Conservation (phyloP, 352 stramenopile genomes). For the Phytophthora megakarya region DNA sequence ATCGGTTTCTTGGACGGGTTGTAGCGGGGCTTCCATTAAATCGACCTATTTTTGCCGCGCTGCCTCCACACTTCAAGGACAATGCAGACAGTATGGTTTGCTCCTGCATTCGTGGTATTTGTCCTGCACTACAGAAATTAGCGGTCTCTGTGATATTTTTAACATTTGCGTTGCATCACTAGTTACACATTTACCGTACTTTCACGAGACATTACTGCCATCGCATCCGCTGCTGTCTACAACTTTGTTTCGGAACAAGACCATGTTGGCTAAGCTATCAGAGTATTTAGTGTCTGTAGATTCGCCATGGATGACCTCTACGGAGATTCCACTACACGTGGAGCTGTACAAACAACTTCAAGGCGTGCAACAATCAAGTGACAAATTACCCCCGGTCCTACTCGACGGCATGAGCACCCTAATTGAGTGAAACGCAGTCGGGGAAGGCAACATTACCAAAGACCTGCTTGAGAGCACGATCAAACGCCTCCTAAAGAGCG, state of each 20-base stretch:
- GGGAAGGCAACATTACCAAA: conserved; percentile 12
- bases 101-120: too few relatives aligned
- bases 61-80: too few relatives aligned
- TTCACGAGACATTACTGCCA: background rate
- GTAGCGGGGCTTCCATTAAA: too few relatives aligned
- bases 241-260: background rate
- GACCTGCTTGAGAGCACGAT: conserved; percentile 4
- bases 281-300: background rate
- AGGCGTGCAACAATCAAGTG: conserved; percentile 3
- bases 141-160: conserved; percentile 1
- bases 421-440: conserved; percentile 6
- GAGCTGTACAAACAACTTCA: conserved; percentile 17
- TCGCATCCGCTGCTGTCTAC: conserved; percentile 10
- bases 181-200: background rate
- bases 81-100: too few relatives aligned
- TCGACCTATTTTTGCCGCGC: too few relatives aligned
- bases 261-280: background rate
- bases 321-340: conserved; percentile 3
- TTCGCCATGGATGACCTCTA: conserved; percentile 3
- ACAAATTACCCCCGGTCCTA: conserved; percentile 16
- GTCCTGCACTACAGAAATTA: too few relatives aligned
- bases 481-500: background rate
- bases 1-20: too few relatives aligned
- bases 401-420: background rate
- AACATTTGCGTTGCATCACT: conserved; percentile 8